These are phyloP conservation scores for Myrica gale DNA, from an alignment of 306 rosid species.

Conservation along the genomic window DNA sequence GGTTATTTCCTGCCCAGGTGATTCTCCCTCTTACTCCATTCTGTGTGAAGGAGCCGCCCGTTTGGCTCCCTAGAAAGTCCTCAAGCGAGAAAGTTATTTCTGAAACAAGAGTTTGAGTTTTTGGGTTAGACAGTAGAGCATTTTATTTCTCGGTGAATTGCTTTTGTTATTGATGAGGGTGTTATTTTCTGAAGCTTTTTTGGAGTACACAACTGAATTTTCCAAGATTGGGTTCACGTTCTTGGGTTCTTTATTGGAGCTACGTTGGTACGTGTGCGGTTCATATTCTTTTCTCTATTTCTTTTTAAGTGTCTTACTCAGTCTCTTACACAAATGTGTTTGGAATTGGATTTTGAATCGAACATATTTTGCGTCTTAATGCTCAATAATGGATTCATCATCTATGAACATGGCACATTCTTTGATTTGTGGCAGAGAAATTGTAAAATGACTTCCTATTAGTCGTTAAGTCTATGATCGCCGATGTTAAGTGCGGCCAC, in stretches of 20 bases:
- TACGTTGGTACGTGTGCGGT: constrained; percentile 25
- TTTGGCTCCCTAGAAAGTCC: constrained; percentile 38
- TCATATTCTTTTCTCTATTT: not conserved
- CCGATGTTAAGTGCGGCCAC: too few species aligned
- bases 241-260: constrained; percentile 2
- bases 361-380: not conserved
- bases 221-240: not conserved
- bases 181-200: constrained; percentile 20
- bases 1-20: constrained; percentile 16
- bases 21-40: constrained; percentile 5
- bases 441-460: too few species aligned
- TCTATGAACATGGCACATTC: too few species aligned
- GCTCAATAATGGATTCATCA: too few species aligned
- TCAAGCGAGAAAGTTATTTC: constrained; percentile 9
- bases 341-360: not conserved
- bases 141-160: not conserved
- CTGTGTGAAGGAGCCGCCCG: constrained; percentile 8
- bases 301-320: not conserved
- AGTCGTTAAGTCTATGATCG: too few species aligned
- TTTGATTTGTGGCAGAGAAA: too few species aligned
- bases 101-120: constrained; percentile 1
- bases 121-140: constrained; percentile 11
- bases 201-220: constrained; percentile 13
- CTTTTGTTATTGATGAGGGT: constrained; percentile 10
- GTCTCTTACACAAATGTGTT: constrained; percentile 2